Evolutionary conservation across 306 rosid species (phyloP), one percentile per base, ranked within the genome.

Genomic region (Cicer pinnatifidum): DNA sequence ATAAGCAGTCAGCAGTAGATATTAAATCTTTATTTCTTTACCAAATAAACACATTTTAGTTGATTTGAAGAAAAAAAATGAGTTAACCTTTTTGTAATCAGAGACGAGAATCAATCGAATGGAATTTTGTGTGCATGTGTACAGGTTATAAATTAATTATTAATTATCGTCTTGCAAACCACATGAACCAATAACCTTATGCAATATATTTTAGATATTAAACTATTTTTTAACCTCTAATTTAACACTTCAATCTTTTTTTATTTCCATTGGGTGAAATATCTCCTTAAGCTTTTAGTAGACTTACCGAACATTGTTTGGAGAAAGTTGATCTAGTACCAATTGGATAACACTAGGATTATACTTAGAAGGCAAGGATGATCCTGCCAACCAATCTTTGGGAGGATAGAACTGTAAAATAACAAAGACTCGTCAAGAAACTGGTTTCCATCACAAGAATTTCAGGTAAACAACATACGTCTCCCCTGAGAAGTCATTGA

Each of bases 381-480:
- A 91, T 39, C 90, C 89, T 57, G 84, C 86, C 73, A 94, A 84
- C 99, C 97, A 94, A 75, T 94, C 96, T 84, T 84, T 84, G n/a
- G 89, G 88, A 84, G 98, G 91, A 86, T 91, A 91, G 63, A 83
- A 67, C 99, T 94, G 90, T 13, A 71, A 78, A 76, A 65, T 41
- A 79, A 83, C 28, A 76, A 54, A 63, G 70, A 59, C 54, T 58
- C 50, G 62, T 43, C 57, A 82, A 65, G 72, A 71, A 44, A 60
- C 11, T 15, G 11, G 28, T 63, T 57, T 48, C 13, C 57, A 50
- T 13, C 69, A 63, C 56, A 35, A 57, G 63, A 11, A 59, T 17
- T 57, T 56, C 51, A 51, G 37, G 37, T 62, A 41, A 68, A 44
- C 62, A 28, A 35, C 65, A 37, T 60, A 41, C 62, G 72, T 59